Conservation (phyloP, 352 stramenopile species). For the Blastocystis sp. region DNA sequence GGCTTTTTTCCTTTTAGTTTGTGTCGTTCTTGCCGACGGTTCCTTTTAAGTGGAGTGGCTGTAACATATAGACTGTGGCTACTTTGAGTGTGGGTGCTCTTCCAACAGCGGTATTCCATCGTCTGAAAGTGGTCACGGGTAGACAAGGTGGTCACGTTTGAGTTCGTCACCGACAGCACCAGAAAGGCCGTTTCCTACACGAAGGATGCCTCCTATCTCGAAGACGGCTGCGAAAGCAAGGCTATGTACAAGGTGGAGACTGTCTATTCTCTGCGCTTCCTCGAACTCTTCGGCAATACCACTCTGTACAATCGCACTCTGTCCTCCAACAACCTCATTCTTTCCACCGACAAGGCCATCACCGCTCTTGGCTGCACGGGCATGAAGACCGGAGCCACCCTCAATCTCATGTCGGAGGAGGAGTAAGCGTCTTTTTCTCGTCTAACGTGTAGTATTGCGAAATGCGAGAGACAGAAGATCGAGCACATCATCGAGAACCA, state of each 20-base stretch:
- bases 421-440: background rate
- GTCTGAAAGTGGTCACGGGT: background rate
- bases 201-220: background rate
- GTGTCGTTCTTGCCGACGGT: conserved; percentile 40
- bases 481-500: conserved; percentile 20
- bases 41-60: background rate
- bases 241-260: background rate
- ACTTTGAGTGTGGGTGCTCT: conserved; percentile 47
- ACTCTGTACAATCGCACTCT: conserved; percentile 47
- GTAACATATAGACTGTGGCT: conserved; percentile 55
- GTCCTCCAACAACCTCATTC: conserved; percentile 7
- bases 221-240: background rate
- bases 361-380: background rate
- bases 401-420: conserved; percentile 29
- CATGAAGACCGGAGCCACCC: background rate
- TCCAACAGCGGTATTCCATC: background rate
- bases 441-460: conserved; percentile 18
- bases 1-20: conserved; percentile 44
- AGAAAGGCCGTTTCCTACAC: conserved; percentile 32
- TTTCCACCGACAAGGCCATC: background rate
- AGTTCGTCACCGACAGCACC: conserved; percentile 20
- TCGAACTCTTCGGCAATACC: background rate
- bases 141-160: conserved; percentile 13
- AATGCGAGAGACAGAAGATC: conserved; percentile 10
- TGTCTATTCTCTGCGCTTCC: background rate